These are phyloP conservation scores for Panicum hallii DNA, from an alignment of 202 grass and related monocot genomes.

Conservation along the genomic window DNA sequence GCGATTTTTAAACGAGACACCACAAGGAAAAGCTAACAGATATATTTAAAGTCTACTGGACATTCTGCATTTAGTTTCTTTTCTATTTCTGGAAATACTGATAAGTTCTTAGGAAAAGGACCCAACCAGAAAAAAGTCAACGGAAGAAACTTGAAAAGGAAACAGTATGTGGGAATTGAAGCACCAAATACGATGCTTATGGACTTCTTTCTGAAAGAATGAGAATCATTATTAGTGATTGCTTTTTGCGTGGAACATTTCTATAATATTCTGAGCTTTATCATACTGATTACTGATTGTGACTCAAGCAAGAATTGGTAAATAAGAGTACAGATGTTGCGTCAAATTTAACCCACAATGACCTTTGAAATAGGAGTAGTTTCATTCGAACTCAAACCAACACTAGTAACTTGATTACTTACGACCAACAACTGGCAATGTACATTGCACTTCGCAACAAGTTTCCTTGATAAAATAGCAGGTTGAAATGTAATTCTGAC, in stretches of 20 bases:
- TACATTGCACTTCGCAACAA: slow-evolving; percentile 21
- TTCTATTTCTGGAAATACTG: slow-evolving; percentile 53
- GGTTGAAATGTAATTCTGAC: slow-evolving; percentile 21
- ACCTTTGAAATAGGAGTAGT: not conserved
- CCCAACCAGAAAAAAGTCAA: slow-evolving; percentile 45
- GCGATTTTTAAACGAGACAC: slow-evolving; percentile 24
- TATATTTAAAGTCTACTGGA: slow-evolving; percentile 12
- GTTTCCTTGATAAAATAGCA: slow-evolving; percentile 13
- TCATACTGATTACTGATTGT: not conserved
- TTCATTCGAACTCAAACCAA: not conserved
- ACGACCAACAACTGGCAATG: not conserved
- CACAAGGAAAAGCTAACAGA: slow-evolving; percentile 43
- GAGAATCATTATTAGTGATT: slow-evolving; percentile 54
- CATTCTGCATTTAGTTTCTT: slow-evolving; percentile 49
- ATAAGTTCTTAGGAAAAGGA: slow-evolving; percentile 34
- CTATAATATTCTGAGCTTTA: slow-evolving; percentile 27
- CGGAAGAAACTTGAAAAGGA: slow-evolving; percentile 23
- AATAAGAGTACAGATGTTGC: slow-evolving; percentile 6
- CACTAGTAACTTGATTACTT: not conserved
- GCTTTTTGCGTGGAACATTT: slow-evolving; percentile 41
- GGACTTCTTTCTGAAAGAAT: slow-evolving; percentile 52
- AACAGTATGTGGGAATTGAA: slow-evolving; percentile 41
- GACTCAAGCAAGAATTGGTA: not conserved
- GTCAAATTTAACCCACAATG: slow-evolving; percentile 8
- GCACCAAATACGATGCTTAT: slow-evolving; percentile 53